Conservation (phyloP, 129 eudicot species). For the Tagetes erecta region DNA sequence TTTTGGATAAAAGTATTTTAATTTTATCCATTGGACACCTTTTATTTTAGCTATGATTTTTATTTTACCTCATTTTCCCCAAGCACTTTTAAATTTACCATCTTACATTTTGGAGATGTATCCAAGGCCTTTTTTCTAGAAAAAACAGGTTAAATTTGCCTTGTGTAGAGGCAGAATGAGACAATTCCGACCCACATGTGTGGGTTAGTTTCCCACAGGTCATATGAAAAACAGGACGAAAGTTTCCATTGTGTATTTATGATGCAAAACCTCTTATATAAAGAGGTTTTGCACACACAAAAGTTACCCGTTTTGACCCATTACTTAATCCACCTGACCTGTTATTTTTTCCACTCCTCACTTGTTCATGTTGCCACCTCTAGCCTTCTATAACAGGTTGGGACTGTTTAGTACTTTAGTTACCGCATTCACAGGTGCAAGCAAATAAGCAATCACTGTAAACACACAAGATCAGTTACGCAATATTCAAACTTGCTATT, state of each 20-base stretch:
- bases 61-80: neutral
- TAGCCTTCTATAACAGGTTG: neutral
- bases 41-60: neutral
- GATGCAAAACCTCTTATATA: neutral
- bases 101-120: neutral
- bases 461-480: neutral
- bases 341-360: neutral
- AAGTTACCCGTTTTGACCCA: neutral
- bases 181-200: neutral
- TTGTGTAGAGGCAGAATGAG: neutral
- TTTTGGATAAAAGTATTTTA: too few relatives aligned
- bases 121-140: neutral
- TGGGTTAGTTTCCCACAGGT: neutral
- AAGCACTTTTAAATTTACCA: too few relatives aligned
- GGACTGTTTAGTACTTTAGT: neutral
- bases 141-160: neutral
- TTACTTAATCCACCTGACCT: neutral
- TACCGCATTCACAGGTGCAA: too few relatives aligned
- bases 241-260: neutral
- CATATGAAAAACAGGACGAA: neutral
- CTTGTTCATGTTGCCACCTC: neutral
- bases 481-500: neutral
- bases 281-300: neutral
- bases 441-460: neutral
- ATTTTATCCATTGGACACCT: neutral